Base-by-base conservation (phyloP, 140 eudicot genomes). In the Oenanthe javanica region DNA sequence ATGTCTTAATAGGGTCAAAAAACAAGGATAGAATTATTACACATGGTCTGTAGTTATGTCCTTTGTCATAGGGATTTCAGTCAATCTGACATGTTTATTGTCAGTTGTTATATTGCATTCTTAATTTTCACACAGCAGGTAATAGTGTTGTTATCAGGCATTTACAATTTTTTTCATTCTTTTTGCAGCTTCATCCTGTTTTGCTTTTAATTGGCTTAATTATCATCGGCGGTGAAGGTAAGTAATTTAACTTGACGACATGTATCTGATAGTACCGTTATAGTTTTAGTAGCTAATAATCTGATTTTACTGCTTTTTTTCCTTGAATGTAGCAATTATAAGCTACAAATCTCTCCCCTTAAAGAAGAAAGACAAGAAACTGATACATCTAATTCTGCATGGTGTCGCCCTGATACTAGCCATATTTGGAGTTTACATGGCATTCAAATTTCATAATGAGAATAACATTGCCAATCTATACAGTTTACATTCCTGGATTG, bases 401-500 rank as follows among this genome's bases (percentile, higher is more conserved):
- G 96, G 88, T 8, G 84, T 91, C 13, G 98, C 99, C 76, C 87
- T 96, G 36, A 40, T 87, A 80, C 99, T 96, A 27, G 99, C 98
- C 51, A 93, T 89, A 15, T 79, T 93, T 16, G 99, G 99, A 46
- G 86, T 96, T 31, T 93, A 88, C 73, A 86, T 87, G 72, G 99
- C 98, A 25, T 96, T 96, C 91, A 96, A 96, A 84, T 84, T 27
- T 82, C 98, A 96, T 79, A 96, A 96, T 46, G 99, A 96, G 81
- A 91, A 92, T 79, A 87, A 89, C 50, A 57, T 96, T 77, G 92
- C 91, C 85, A 96, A 96, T 76, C 85, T 96, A n/a, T 96, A 96
- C 93, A 96, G 99, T 81, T 86, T 96, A 84, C 99, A 96, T 84
- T 96, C 99, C 47, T 96, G 99, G 99, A 66, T 96, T 47, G 99